phyloP scores from a whole-genome alignment of 768 basidiomycete genomes.

The Lepiota venenata region DNA sequence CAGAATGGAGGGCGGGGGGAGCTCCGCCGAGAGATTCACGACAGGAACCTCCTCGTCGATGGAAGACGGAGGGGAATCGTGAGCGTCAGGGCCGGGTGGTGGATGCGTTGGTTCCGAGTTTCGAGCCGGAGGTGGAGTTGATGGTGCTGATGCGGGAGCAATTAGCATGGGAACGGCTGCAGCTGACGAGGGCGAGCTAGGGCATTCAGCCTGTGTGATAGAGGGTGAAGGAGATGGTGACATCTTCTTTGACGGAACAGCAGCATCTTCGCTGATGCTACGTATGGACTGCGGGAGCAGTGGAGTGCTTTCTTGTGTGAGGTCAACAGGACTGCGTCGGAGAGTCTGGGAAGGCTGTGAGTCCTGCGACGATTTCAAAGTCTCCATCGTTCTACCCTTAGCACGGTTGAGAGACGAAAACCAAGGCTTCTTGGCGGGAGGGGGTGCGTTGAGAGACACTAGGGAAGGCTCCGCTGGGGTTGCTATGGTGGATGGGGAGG shows the following conservation, averaged over 20 bases:
- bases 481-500: neutral
- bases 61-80: slow-evolving; percentile 10
- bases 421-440: neutral
- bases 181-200: neutral
- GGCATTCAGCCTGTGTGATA: neutral
- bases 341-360: neutral
- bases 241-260: neutral
- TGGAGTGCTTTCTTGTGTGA: neutral
- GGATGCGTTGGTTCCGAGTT: neutral
- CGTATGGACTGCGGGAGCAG: neutral
- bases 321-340: neutral
- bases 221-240: neutral
- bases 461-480: neutral
- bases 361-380: neutral
- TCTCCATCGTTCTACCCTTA: neutral
- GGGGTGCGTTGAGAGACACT: neutral
- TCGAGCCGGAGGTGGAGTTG: neutral
- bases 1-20: neutral
- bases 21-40: slow-evolving; percentile 10
- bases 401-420: neutral
- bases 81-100: neutral
- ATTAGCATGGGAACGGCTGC: neutral
- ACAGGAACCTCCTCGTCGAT: slow-evolving; percentile 17
- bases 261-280: neutral
- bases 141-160: neutral